phyloP scores from a whole-genome alignment of 2,329 filamentous ascomycete species.

The Talaromyces rugulosus region DNA sequence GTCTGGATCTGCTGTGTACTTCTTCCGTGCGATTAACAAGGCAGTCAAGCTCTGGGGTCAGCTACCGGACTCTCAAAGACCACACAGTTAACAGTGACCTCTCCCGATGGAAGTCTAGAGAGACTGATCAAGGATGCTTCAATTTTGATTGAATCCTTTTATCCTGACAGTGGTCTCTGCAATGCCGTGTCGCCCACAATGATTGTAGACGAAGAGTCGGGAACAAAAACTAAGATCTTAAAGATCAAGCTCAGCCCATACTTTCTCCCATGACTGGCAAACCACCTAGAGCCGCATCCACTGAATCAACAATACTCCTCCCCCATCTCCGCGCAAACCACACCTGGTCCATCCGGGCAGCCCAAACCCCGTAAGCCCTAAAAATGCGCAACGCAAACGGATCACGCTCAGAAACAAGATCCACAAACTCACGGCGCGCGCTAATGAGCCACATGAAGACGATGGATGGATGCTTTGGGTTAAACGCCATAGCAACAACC shows the following conservation, averaged over 20 bases:
- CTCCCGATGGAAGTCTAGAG: too few species aligned
- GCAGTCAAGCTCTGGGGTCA: too few species aligned
- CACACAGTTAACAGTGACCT: too few species aligned
- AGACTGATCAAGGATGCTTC: too few species aligned
- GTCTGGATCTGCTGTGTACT: too few species aligned
- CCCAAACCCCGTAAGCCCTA: conserved; percentile 2
- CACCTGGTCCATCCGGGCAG: background rate
- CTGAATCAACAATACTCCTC: background rate
- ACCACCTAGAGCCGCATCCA: background rate
- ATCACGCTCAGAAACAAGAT: background rate
- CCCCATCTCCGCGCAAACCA: conserved; percentile 4
- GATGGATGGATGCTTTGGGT: conserved; percentile 1
- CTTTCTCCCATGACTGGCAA: background rate
- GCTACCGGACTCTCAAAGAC: too few species aligned
- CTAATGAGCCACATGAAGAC: conserved; percentile 11
- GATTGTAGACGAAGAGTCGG: too few species aligned
- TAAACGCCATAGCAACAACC: background rate
- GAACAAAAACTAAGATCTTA: too few species aligned
- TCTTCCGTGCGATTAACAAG: too few species aligned
- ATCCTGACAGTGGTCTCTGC: too few species aligned
- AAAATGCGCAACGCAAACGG: background rate
- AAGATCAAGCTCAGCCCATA: background rate
- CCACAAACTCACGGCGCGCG: conserved; percentile 1
- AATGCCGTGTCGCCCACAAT: too few species aligned
- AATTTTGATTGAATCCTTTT: too few species aligned